Evolutionary conservation across 495 filamentous ascomycete species (phyloP), one percentile per base, ranked within the genome.

Genomic region (Xylaria acuta): DNA sequence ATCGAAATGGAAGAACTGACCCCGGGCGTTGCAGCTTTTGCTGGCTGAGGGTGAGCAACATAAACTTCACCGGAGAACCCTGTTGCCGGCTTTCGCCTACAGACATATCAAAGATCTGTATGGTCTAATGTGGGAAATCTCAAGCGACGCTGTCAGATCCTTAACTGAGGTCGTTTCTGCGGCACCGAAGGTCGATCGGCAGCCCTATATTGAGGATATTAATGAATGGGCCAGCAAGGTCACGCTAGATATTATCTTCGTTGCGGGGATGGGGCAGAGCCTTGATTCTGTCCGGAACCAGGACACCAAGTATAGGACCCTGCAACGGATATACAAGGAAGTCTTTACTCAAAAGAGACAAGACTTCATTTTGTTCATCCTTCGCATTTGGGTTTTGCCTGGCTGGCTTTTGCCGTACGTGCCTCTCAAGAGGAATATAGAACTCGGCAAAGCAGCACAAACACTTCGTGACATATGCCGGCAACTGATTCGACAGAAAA

Each of bases 81-180:
- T 95, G 2, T 88, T 90, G 84, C 92, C 92, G 3, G 92, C 92
- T 0, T 95, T 95, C 73, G 81, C 89, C 4, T 94, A 89, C 75
- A 85, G 91, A 40, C 93, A 94, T 72, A 83, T 95, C 75, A 93
- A 93, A 74, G 86, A 93, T 64, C 83, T 94, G 0, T 92, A 93
- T 51, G 90, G 92, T 0, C 75, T 90, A 0, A 94, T 95, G 80
- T 94, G 92, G 92, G 65, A 76, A 27, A 93, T 93, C 76, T 75
- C 77, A n/a, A 67, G 75, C 34, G 74, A 81, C 54, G 69, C 72
- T 58, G 75, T 77, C 14, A 32, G 65, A 9, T 76, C 76, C 18
- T 81, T 88, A 62, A 73, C 80, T 20, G 64, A 72, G 49, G 66
- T 64, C 1, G 74, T 77, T n/a, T 82, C 87, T 62, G 76, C 83